These are phyloP conservation scores for Nakazawaea siamensis DNA, from an alignment of 805 yeast genomes.

Conservation along the genomic window DNA sequence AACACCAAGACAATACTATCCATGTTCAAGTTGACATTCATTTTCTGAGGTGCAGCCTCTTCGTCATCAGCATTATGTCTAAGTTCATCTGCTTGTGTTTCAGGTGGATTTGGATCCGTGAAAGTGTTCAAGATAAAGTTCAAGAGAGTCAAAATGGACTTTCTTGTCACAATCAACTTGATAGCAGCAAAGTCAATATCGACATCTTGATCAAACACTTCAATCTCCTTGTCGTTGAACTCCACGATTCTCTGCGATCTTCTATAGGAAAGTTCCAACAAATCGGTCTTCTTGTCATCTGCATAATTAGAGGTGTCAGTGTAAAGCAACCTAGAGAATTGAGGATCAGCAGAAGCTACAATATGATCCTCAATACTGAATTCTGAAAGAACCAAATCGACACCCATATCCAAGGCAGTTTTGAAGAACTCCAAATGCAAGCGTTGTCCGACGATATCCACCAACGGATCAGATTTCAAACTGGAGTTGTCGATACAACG, in stretches of 20 bases:
- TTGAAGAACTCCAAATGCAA: slow-evolving; percentile 53
- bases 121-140: slow-evolving; percentile 83
- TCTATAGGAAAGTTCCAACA: slow-evolving; percentile 52
- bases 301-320: slow-evolving; percentile 27
- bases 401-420: slow-evolving; percentile 52
- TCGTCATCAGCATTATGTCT: slow-evolving; percentile 56
- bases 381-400: slow-evolving; percentile 56
- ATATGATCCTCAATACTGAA: slow-evolving; percentile 70
- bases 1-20: slow-evolving; percentile 68
- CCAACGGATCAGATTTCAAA: slow-evolving; percentile 56
- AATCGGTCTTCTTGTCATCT: slow-evolving; percentile 28
- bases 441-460: slow-evolving; percentile 64
- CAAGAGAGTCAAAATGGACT: slow-evolving; percentile 66
- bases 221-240: slow-evolving; percentile 44
- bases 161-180: slow-evolving; percentile 65
- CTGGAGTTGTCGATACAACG: slow-evolving; percentile 60
- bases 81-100: slow-evolving; percentile 60
- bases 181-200: slow-evolving; percentile 71
- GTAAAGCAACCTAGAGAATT: slow-evolving; percentile 61
- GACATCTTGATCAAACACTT: slow-evolving; percentile 71
- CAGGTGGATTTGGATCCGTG: slow-evolving; percentile 69
- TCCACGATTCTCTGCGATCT: slow-evolving; percentile 54
- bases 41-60: slow-evolving; percentile 63
- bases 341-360: slow-evolving; percentile 51
- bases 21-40: slow-evolving; percentile 58